Evolutionary conservation across 208 protist species (phyloP).

Genomic region (Trypanosoma grayi): DNA sequence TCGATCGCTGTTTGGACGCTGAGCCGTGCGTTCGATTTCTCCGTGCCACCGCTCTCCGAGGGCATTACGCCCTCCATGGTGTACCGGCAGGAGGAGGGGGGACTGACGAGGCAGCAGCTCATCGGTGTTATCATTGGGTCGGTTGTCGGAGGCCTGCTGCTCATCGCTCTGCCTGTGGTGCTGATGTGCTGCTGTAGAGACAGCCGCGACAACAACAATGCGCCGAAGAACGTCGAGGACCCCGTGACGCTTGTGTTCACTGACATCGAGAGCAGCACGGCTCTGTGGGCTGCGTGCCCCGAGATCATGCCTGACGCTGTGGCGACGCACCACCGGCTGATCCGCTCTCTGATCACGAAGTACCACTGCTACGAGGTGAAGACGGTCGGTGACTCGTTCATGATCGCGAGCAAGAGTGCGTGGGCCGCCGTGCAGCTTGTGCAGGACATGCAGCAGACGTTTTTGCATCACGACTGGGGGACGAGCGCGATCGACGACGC

Average conservation of each 20-base stretch:
- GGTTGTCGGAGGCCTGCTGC: slow-evolving; percentile 1
- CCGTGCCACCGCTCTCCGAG: not conserved
- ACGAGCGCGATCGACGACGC: slow-evolving; percentile 36
- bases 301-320: slow-evolving; percentile 65
- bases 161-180: slow-evolving; percentile 12
- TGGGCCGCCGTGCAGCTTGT: slow-evolving; percentile 39
- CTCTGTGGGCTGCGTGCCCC: slow-evolving; percentile 64
- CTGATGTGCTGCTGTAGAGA: slow-evolving; percentile 21
- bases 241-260: slow-evolving; percentile 74
- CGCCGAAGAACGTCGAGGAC: slow-evolving; percentile 36
- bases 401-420: slow-evolving; percentile 67
- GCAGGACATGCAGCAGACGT: slow-evolving; percentile 45
- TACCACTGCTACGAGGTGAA: slow-evolving; percentile 85
- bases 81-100: slow-evolving; percentile 8
- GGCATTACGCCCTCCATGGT: slow-evolving; percentile 36
- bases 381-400: slow-evolving; percentile 85
- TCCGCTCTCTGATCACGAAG: slow-evolving; percentile 54
- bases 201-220: slow-evolving; percentile 40
- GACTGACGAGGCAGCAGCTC: slow-evolving; percentile 23
- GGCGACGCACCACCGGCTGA: slow-evolving; percentile 62
- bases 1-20: slow-evolving; percentile 29
- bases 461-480: slow-evolving; percentile 55
- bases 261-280: slow-evolving; percentile 79
- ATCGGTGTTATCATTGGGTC: slow-evolving; percentile 1
- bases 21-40: slow-evolving; percentile 26